These are phyloP conservation scores for Tardiomyces blankii DNA, from an alignment of 1,139 yeast genomes.

Conservation along the genomic window DNA sequence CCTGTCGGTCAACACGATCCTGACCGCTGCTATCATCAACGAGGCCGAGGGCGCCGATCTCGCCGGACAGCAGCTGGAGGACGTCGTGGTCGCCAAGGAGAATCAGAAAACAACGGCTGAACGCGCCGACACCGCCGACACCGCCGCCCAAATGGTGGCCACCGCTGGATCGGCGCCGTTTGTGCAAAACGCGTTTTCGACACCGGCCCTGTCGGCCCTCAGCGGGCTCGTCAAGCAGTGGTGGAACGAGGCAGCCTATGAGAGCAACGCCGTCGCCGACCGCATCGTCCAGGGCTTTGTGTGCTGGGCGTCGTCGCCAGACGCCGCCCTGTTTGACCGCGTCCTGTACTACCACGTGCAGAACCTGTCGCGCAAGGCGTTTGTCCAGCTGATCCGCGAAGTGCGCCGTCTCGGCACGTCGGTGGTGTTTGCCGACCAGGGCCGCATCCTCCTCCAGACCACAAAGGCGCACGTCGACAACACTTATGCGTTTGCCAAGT, in stretches of 20 bases:
- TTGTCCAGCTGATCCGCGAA: conserved; percentile 72
- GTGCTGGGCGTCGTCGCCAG: conserved; percentile 75
- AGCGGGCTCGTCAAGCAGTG: conserved; percentile 71
- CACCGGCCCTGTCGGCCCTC: conserved; percentile 59
- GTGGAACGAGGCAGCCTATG: conserved; percentile 82
- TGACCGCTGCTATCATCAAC: conserved; percentile 73
- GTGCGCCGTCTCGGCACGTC: conserved; percentile 67
- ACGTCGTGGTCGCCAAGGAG: conserved; percentile 15
- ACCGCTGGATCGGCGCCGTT: conserved; percentile 26
- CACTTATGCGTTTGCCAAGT: conserved; percentile 90
- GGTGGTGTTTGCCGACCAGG: conserved; percentile 73
- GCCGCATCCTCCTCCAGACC: conserved; percentile 63
- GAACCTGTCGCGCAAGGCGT: conserved; percentile 73
- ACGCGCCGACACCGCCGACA: background rate
- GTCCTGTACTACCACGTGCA: conserved; percentile 79
- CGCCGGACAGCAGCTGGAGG: conserved; percentile 34
- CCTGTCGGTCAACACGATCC: conserved; percentile 70
- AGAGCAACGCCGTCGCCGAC: conserved; percentile 65
- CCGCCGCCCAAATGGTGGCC: conserved; percentile 24
- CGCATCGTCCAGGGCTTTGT: conserved; percentile 74
- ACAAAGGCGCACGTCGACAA: conserved; percentile 71
- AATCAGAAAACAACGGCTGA: background rate
- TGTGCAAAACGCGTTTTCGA: conserved; percentile 59
- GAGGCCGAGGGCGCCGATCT: conserved; percentile 86
- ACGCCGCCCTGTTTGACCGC: conserved; percentile 66